These are phyloP conservation scores for Psilocybe cyanescens DNA, from an alignment of 768 basidiomycete species.

Conservation along the genomic window DNA sequence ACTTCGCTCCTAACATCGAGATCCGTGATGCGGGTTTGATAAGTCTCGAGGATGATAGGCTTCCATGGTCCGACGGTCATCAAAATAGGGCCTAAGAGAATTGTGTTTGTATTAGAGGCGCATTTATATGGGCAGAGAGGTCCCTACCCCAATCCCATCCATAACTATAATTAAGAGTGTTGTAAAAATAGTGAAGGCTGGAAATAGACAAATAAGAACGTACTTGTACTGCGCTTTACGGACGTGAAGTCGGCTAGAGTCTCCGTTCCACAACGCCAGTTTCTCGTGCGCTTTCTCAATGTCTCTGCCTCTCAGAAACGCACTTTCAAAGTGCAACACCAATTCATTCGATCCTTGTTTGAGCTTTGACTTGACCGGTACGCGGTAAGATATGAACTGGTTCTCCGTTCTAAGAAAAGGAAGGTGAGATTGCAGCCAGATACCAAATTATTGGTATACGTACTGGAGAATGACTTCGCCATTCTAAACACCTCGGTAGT, in stretches of 20 bases:
- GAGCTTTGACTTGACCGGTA: constrained; percentile 56
- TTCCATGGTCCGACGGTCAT: constrained; percentile 93
- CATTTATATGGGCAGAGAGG: background rate
- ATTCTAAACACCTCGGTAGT: constrained; percentile 53
- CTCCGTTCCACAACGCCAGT: constrained; percentile 83
- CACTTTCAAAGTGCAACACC: constrained; percentile 69
- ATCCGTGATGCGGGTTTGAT: constrained; percentile 65
- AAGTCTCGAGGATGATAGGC: constrained; percentile 72
- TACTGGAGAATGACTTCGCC: constrained; percentile 69
- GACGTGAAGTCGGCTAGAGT: constrained; percentile 87
- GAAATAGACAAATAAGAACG: constrained; percentile 20
- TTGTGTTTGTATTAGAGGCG: constrained; percentile 56
- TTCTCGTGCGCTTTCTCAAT: constrained; percentile 70
- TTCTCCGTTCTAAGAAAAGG: constrained; percentile 61
- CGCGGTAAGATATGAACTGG: constrained; percentile 82
- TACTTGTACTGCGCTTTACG: constrained; percentile 94
- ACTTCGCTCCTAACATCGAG: constrained; percentile 65
- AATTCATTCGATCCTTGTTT: constrained; percentile 68
- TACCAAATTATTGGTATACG: constrained; percentile 16
- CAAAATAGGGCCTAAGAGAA: constrained; percentile 67
- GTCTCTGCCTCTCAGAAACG: constrained; percentile 78
- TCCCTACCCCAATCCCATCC: constrained; percentile 86
- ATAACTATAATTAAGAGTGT: constrained; percentile 49
- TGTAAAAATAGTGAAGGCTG: background rate
- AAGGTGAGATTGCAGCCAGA: background rate